Evolutionary conservation across 2,329 filamentous ascomycete genomes (phyloP), one percentile per base, ranked within the genome.

Genomic region (Passalora sequoiae): DNA sequence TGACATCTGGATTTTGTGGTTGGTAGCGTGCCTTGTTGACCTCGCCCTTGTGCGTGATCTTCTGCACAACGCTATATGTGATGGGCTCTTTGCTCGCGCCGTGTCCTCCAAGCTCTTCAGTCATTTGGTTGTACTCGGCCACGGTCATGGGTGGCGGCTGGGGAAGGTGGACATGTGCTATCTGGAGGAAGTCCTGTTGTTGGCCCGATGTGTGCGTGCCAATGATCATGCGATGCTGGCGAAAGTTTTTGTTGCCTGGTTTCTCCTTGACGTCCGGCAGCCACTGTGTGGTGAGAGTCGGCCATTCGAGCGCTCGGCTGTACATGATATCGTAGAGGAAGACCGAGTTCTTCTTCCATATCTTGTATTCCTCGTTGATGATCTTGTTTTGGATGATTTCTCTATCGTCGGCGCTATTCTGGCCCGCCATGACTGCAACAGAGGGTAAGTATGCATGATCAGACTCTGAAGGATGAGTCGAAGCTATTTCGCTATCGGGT

Each of bases 331-430:
- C 92, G 67, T 98, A 98, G 58, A 98, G 84, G 63, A 97, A 97
- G 3, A 92, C 89, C 54, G 86, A 88, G 69, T 98, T 98, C 75
- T 98, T 98, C 77, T 98, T 98, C 92, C 92, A 98, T 55, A 91
- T 96, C 68, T 98, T 98, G 78, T 98, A 98, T 67, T 98, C 92
- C 73, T 98, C 92, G 58, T 97, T 97, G 69, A 97, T 89, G 49
- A 94, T 75, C 69, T 94, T 89, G 68, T 94, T 84, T 62, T 86
- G 81, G 62, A 74, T 68, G 27, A 69, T 68, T 47, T 59, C 58
- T 40, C 53, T 44, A 37, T 35, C 36, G 4, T 31, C 27, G 10
- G 55, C 53, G n/a, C n/a, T n/a, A n/a, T n/a, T n/a, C 38, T 43
- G 36, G 38, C 32, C 40, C 20, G 42, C 38, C 47, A 48, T 56